A percentile compares a stretch with the other conserved stretches of the same genome.
These are phyloP conservation scores for Nitzschia putrida DNA, from an alignment of 108 stramenopile genomes.

Conservation along the genomic window DNA sequence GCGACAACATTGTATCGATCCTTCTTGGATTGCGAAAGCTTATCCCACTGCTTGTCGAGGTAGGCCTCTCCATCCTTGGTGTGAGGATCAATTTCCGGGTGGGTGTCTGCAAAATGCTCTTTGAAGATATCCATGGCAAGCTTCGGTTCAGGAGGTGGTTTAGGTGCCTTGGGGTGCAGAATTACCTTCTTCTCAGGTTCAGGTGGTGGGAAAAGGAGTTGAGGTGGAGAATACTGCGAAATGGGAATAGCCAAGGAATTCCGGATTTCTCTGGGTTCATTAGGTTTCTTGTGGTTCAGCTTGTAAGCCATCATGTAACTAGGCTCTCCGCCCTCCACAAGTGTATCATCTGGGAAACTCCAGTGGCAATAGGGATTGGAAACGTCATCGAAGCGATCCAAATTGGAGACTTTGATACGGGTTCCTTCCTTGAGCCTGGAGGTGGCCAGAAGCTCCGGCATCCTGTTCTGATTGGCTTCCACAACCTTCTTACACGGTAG, in stretches of 20 bases:
- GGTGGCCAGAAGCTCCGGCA: constrained; percentile 57
- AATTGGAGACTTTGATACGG: constrained; percentile 69
- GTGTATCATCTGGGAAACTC: constrained; percentile 83
- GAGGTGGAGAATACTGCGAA: constrained; percentile 34
- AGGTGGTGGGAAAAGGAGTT: constrained; percentile 29
- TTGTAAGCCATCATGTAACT: constrained; percentile 88
- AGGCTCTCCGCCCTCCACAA: constrained; percentile 67
- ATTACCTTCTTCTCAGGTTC: constrained; percentile 3
- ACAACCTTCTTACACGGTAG: constrained; percentile 65
- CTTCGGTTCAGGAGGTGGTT: constrained; percentile 31
- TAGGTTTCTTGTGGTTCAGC: constrained; percentile 58
- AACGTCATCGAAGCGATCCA: constrained; percentile 57
- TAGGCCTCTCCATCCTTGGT: constrained; percentile 13
- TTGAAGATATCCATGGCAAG: constrained; percentile 29
- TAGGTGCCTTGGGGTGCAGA: constrained; percentile 5
- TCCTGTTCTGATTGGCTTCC: constrained; percentile 59
- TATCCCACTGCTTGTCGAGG: constrained; percentile 31
- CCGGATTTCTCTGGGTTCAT: constrained; percentile 47
- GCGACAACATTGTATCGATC: constrained; percentile 32
- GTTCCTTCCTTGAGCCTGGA: constrained; percentile 75
- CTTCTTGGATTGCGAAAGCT: constrained; percentile 23
- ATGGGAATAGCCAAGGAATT: constrained; percentile 65
- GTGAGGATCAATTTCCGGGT: constrained; percentile 19
- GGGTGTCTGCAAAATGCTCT: constrained; percentile 21
- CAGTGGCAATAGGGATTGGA: constrained; percentile 82